Percentiles rank a stretch among this genome's conserved stretches.
These are phyloP conservation scores for Sabuloglossum arenarium DNA, from an alignment of 495 filamentous ascomycete genomes.

Conservation along the genomic window DNA sequence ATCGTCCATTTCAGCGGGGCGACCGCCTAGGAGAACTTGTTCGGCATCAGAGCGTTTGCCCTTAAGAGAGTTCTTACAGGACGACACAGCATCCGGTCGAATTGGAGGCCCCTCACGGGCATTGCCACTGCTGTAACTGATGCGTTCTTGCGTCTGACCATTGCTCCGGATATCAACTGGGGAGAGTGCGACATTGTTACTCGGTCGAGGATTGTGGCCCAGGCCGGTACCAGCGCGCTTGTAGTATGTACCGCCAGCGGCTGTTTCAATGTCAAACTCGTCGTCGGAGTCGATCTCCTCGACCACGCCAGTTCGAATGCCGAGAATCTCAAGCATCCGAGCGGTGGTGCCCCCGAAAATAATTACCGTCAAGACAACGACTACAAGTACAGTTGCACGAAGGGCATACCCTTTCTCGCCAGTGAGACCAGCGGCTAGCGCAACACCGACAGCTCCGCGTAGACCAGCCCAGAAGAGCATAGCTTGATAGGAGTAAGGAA, in stretches of 20 bases:
- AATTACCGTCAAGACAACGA: constrained; percentile 93
- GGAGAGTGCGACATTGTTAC: constrained; percentile 18
- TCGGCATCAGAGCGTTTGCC: constrained; percentile 29
- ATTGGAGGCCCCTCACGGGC: constrained; percentile 8
- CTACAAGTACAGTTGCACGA: constrained; percentile 82
- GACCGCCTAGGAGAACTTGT: constrained; percentile 37
- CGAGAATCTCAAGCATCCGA: constrained; percentile 93
- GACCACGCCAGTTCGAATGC: constrained; percentile 83
- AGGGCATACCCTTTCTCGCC: constrained; percentile 61
- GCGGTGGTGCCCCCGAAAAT: constrained; percentile 96
- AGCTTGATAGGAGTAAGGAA: constrained; percentile 81
- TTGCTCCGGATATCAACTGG: constrained; percentile 19
- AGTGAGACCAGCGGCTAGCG: constrained; percentile 70
- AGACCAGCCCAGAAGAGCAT: constrained; percentile 98
- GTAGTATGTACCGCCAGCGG: constrained; percentile 53
- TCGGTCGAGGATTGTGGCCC: constrained; percentile 50
- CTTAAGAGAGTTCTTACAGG: constrained; percentile 25
- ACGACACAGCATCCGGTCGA: constrained; percentile 20
- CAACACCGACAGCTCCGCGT: constrained; percentile 89
- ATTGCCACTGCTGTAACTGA: constrained; percentile 34
- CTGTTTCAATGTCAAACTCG: constrained; percentile 91
- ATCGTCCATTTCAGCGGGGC: constrained; percentile 32
- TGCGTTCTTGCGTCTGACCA: constrained; percentile 14
- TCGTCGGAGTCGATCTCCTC: constrained; percentile 95
- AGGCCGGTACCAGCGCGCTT: constrained; percentile 44